Conservation (phyloP, 306 rosid genomes). For the Medicago ruthenica region DNA sequence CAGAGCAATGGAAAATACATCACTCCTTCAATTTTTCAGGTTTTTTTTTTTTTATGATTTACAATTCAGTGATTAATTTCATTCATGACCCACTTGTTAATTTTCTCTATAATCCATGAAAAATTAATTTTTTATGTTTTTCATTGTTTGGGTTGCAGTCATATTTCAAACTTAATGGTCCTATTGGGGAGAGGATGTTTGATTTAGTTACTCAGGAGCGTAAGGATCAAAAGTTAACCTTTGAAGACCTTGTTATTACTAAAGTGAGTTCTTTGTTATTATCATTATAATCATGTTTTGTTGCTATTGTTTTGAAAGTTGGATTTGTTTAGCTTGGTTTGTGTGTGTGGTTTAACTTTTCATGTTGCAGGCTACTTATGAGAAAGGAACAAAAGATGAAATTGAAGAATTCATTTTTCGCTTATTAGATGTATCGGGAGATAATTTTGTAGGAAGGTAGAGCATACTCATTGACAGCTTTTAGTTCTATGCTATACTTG, state of each 20-base stretch:
- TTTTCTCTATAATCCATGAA: background rate
- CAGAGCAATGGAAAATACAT: constrained; percentile 55
- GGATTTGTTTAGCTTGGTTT: constrained; percentile 2
- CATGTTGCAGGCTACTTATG: constrained; percentile 71
- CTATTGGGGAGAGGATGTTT: constrained; percentile 76
- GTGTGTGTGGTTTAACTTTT: constrained; percentile 21
- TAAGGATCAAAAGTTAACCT: constrained; percentile 73
- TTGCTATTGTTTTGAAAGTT: constrained; percentile 1
- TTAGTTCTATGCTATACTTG: constrained; percentile 5
- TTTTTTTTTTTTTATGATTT: constrained; percentile 20
- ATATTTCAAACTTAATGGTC: constrained; percentile 66
- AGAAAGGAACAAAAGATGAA: constrained; percentile 83
- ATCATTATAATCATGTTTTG: constrained; percentile 9
- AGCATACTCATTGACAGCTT: background rate
- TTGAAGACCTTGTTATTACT: constrained; percentile 84
- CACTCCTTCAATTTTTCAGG: constrained; percentile 77
- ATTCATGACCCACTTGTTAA: constrained; percentile 7
- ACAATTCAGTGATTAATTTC: constrained; percentile 8
- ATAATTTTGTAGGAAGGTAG: constrained; percentile 63
- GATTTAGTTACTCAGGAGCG: constrained; percentile 78
- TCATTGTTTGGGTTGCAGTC: constrained; percentile 44
- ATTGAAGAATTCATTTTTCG: constrained; percentile 78
- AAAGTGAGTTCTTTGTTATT: constrained; percentile 57
- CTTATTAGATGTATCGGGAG: constrained; percentile 61
- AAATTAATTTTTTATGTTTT: background rate